phyloP scores from a whole-genome alignment of 768 basidiomycete species.

The Saitozyma podzolica region DNA sequence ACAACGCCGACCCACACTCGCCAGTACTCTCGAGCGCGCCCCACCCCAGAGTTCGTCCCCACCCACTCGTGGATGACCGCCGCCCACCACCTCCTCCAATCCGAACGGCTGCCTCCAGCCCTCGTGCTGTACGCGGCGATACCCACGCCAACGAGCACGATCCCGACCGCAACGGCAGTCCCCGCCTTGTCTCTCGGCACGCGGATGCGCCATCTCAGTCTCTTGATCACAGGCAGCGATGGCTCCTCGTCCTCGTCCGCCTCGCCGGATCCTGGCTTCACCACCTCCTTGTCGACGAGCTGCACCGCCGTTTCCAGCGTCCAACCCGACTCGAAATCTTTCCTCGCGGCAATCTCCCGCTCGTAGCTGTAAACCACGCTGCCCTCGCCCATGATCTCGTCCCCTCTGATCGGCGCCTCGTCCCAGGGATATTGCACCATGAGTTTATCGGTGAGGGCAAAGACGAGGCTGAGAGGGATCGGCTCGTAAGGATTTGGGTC shows the following conservation, averaged over 20 bases:
- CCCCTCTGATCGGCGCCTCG: conserved; percentile 33
- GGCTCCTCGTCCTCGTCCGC: conserved; percentile 26
- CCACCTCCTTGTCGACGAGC: conserved; percentile 27
- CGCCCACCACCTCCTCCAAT: too few species aligned
- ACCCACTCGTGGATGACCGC: too few species aligned
- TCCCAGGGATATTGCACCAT: conserved; percentile 42
- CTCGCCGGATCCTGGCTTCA: conserved; percentile 20
- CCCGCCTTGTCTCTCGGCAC: conserved; percentile 20
- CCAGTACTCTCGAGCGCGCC: too few species aligned
- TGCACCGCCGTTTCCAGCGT: conserved; percentile 10
- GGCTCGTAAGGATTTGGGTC: conserved; percentile 39
- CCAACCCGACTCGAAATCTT: conserved; percentile 6
- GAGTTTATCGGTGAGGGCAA: conserved; percentile 39
- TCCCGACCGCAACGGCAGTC: conserved; percentile 26
- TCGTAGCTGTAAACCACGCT: conserved; percentile 47
- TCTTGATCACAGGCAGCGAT: not conserved
- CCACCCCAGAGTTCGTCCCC: too few species aligned
- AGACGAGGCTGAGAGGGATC: conserved; percentile 46
- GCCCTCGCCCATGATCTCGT: conserved; percentile 46
- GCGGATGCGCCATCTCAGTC: conserved; percentile 12
- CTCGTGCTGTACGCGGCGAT: conserved; percentile 21
- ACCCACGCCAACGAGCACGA: conserved; percentile 31
- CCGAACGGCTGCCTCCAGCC: too few species aligned
- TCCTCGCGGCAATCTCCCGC: conserved; percentile 4
- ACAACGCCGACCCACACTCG: too few species aligned